Evolutionary conservation across 495 filamentous ascomycete genomes (phyloP).

Genomic region (Aspergillus bridgeri): DNA sequence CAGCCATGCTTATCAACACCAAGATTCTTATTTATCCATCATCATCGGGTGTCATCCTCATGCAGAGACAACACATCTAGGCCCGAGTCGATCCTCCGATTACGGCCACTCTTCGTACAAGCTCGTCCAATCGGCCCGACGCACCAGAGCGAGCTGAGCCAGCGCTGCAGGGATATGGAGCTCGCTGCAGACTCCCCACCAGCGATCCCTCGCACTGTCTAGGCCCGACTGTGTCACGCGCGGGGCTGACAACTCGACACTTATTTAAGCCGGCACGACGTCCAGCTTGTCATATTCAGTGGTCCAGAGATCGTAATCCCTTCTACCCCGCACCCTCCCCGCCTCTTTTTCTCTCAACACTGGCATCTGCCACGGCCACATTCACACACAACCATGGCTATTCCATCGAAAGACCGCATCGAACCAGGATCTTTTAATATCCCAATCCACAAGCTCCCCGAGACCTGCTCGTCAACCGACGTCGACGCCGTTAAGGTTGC

Average conservation of each 20-base stretch:
- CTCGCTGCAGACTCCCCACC: no score
- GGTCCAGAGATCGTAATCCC: no score
- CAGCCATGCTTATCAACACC: conserved; percentile 3
- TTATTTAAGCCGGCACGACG: neutral
- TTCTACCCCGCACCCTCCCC: neutral
- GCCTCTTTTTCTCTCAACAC: neutral
- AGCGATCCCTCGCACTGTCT: no score
- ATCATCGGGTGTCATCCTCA: no score
- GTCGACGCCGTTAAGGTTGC: conserved; percentile 49
- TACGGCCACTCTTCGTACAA: no score
- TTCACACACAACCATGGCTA: neutral
- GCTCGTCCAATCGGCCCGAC: no score
- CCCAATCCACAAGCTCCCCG: conserved; percentile 34
- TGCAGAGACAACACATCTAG: neutral
- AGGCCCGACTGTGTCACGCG: neutral
- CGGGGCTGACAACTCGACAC: neutral
- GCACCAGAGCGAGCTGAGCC: no score
- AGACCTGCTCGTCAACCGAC: conserved; percentile 23
- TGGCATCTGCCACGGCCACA: no score
- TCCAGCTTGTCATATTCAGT: neutral
- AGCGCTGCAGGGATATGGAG: neutral
- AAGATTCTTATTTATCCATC: no score
- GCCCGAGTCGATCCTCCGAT: neutral
- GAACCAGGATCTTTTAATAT: conserved; percentile 60
- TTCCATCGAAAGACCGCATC: conserved; percentile 52